Conservation (phyloP, 352 stramenopile species). For the Phytophthora pistaciae region DNA sequence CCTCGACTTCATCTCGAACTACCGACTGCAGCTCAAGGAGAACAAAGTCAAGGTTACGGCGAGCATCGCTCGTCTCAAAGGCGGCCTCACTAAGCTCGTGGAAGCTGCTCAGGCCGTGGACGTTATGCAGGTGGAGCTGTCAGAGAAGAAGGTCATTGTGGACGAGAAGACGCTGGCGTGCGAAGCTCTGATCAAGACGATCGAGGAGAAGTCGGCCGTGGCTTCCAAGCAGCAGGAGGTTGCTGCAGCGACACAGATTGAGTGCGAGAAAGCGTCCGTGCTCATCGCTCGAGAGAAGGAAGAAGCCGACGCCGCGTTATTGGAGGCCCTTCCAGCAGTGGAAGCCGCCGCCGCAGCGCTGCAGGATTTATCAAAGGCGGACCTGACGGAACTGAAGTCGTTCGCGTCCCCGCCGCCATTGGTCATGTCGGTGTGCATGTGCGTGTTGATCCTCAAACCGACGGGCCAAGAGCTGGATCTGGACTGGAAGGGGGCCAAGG, state of each 20-base stretch:
- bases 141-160: slow-evolving; percentile 95
- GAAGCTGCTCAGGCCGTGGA: slow-evolving; percentile 95
- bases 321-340: slow-evolving; percentile 94
- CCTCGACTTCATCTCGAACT: slow-evolving; percentile 96
- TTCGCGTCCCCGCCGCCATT: slow-evolving; percentile 94
- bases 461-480: slow-evolving; percentile 93
- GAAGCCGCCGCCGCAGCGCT: slow-evolving; percentile 93
- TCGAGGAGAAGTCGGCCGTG: slow-evolving; percentile 93
- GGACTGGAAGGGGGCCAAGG: slow-evolving; percentile 95
- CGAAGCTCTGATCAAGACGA: slow-evolving; percentile 95
- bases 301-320: slow-evolving; percentile 92
- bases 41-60: slow-evolving; percentile 92
- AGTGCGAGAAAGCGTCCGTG: slow-evolving; percentile 91
- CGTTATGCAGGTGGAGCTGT: slow-evolving; percentile 94
- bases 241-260: slow-evolving; percentile 90
- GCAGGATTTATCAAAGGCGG: slow-evolving; percentile 95
- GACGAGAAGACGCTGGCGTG: slow-evolving; percentile 95
- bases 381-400: slow-evolving; percentile 96
- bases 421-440: slow-evolving; percentile 96
- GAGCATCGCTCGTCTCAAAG: slow-evolving; percentile 91
- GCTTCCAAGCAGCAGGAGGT: slow-evolving; percentile 94
- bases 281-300: slow-evolving; percentile 94
- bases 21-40: slow-evolving; percentile 91
- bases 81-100: slow-evolving; percentile 94
- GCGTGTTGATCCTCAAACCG: slow-evolving; percentile 91